Base-by-base conservation (phyloP, 805 yeast species). In the Nakazawaea ishiwadae region DNA sequence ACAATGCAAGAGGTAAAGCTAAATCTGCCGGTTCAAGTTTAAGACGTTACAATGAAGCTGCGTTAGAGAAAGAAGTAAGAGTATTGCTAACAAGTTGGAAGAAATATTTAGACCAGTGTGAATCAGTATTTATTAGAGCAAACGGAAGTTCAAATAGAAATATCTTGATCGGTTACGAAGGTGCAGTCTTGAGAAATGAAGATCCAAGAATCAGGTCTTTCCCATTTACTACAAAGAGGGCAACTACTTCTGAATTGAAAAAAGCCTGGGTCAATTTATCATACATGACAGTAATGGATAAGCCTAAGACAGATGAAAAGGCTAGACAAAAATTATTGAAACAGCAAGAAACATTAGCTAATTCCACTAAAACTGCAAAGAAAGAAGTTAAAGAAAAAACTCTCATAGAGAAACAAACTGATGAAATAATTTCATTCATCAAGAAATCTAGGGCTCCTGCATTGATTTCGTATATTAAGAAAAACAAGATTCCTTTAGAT, bases 21-120 rank as follows among this genome's bases (percentile, higher is more conserved):
- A 88, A 88, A 48, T 88, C 96, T 19, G 99, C 96, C 0, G 99
- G 99, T 39, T 84, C 97, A 1, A 78, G 79, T 40, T 70, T 93
- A 35, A 79, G 99, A 65, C 72, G 99, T 46, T 81, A 88, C 52
- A 91, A 90, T 53, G 99, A 93, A 61, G 82, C 79, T 43, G 91
- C 91, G 1, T 68, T 93, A 43, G 76, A 76, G 42, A 70, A 73
- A 40, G 99, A 93, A 47, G 79, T 93, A n/a, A 71, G 82, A 44
- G 82, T 78, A 28, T 59, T 90, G 34, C 56, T 93, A 33, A 58
- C 55, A 3, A 60, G 65, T 14, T 93, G 99, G 98, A 70, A 69
- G 46, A 55, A 62, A 0, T 68, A 76, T 26, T 57, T 91, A 29
- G 63, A 66, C 2, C 66, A 71, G 11, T 89, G 96, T 57, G 72